Evolutionary conservation across 1,139 yeast species (phyloP), one percentile per base, ranked within the genome.

Genomic region (Geotrichum fermentans): DNA sequence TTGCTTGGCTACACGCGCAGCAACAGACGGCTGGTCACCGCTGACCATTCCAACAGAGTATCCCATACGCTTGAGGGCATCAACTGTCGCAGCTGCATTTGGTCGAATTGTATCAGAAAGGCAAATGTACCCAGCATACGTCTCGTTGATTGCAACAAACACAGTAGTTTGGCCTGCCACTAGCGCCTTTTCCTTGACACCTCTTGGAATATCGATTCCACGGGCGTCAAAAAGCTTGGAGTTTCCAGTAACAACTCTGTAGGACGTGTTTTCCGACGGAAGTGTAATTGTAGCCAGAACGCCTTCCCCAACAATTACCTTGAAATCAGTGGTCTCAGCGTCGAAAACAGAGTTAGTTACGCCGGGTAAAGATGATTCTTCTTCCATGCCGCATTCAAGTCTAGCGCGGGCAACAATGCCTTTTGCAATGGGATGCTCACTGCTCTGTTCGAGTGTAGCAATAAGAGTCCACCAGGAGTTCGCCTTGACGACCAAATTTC

Each of bases 381-480:
- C 53, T 11, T 54, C 50, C 2, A 53, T 13, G 1, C 50, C 53
- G 20, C 58, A 51, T 33, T 52, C 52, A 13, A 50, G 45, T 26
- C 60, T 60, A 14, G 73, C 72, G 51, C 63, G 68, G 4, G 58
- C 56, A 0, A 68, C 71, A 35, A 92, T 73, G 0, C 97, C 90
- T 55, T 71, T 74, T 1, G 94, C 96, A 24, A 87, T 77, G 0
- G 97, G 97, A 65, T 92, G 99, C 62, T 89, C 96, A 52, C 94
- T 83, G 50, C 76, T 74, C 17, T 69, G 60, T 64, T 92, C 97
- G 2, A 83, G 69, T 0, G 80, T 70, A 1, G 83, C 81, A 11
- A 88, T 67, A 10, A 83, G 62, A 11, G 71, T 66, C 88, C 94
- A 82, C 72, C 82, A 71, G 26, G 64, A 64, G 40, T 40, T 57